phyloP scores from a whole-genome alignment of 2,329 filamentous ascomycete genomes.

The Calonectria hongkongensis region DNA sequence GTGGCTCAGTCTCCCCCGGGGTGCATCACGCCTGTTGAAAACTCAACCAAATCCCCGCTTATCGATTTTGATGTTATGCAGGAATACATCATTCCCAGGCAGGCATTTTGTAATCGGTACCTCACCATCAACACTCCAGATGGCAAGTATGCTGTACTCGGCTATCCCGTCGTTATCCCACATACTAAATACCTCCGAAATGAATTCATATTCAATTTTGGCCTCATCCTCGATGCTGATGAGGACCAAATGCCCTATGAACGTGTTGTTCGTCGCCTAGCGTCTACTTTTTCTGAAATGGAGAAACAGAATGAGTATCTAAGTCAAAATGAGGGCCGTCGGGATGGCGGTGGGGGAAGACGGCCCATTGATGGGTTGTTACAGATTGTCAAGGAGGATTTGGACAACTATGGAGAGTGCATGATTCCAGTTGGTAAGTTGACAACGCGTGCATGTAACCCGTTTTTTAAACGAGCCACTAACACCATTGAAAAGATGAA shows the following conservation, averaged over 20 bases:
- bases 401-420: conserved; percentile 98
- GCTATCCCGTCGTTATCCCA: conserved; percentile 91
- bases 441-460: background rate
- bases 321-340: conserved; percentile 73
- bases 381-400: conserved; percentile 86
- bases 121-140: conserved; percentile 85
- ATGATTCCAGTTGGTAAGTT: conserved; percentile 94
- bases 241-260: conserved; percentile 86
- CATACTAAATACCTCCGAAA: conserved; percentile 90
- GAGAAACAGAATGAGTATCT: conserved; percentile 94
- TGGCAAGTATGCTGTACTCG: conserved; percentile 84
- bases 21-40: conserved; percentile 71
- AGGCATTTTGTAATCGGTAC: conserved; percentile 95
- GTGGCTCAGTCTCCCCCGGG: conserved; percentile 78
- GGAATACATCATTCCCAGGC: conserved; percentile 94
- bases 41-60: conserved; percentile 72
- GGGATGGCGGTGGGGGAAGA: conserved; percentile 66
- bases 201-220: conserved; percentile 99
- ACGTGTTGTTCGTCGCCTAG: conserved; percentile 89
- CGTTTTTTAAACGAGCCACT: conserved; percentile 16
- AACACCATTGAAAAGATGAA: conserved; percentile 76
- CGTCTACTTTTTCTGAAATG: conserved; percentile 88
- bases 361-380: conserved; percentile 88
- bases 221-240: conserved; percentile 82
- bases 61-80: conserved; percentile 91